These are phyloP conservation scores for Catenaria anguillulae DNA, from an alignment of 371 early-diverging fungal species.

Conservation along the genomic window DNA sequence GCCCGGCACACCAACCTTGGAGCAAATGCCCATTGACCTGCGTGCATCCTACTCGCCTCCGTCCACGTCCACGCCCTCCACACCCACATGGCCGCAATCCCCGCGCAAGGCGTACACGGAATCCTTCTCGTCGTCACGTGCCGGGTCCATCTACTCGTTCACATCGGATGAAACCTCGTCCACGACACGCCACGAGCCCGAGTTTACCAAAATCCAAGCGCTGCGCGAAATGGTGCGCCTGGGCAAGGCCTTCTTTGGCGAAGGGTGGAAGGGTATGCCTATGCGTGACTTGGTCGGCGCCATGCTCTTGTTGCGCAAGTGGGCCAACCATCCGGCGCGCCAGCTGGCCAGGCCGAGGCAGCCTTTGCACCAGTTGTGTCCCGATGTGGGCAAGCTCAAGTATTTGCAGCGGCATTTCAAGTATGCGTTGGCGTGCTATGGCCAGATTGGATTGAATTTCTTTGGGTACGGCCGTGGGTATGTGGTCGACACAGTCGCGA, in stretches of 20 bases:
- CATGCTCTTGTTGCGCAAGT: neutral
- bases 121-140: neutral
- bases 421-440: constrained; percentile 2
- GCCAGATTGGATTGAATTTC: neutral
- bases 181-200: neutral
- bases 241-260: constrained; percentile 3
- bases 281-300: neutral
- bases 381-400: neutral
- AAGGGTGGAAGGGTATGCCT: neutral
- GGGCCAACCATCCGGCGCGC: neutral
- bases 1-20: neutral
- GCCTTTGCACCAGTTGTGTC: neutral
- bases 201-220: neutral
- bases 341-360: neutral
- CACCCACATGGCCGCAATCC: neutral
- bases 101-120: neutral
- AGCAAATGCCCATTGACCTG: neutral
- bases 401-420: neutral
- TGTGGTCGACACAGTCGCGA: neutral
- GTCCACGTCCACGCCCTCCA: neutral
- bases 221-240: neutral
- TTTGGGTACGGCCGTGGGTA: constrained; percentile 3
- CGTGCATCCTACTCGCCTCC: neutral
- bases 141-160: neutral
- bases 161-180: neutral